Evolutionary conservation across 352 stramenopile genomes (phyloP).

Genomic region (Peronospora belbahrii): DNA sequence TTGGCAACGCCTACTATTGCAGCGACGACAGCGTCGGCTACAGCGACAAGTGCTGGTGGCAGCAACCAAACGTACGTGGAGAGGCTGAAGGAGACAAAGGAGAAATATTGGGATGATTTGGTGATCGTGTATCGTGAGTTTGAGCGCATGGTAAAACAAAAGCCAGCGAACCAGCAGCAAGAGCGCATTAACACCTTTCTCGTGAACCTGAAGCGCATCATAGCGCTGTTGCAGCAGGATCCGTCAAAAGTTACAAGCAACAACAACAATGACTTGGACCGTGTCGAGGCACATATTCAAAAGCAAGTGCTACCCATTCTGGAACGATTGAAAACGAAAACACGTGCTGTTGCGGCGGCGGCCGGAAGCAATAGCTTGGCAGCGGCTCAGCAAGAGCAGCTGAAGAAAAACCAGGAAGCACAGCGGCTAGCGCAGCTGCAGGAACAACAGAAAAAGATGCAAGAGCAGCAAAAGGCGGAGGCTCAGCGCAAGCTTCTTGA

Average conservation of each 20-base stretch:
- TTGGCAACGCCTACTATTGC: conserved; percentile 5
- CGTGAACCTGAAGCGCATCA: conserved; percentile 73
- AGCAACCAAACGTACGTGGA: conserved; percentile 55
- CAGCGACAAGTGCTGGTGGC: conserved; percentile 16
- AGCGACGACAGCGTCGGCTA: conserved; percentile 12
- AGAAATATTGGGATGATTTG: conserved; percentile 79
- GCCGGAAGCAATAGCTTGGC: conserved; percentile 14
- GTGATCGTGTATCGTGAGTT: conserved; percentile 82
- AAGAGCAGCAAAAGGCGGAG: conserved; percentile 56
- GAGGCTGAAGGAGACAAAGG: conserved; percentile 62
- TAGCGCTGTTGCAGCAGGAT: conserved; percentile 72
- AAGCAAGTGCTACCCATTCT: conserved; percentile 79
- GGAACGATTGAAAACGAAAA: conserved; percentile 69
- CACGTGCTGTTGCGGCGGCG: conserved; percentile 20
- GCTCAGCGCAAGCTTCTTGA: conserved; percentile 57
- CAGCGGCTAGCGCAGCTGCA: conserved; percentile 46
- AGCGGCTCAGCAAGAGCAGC: conserved; percentile 35
- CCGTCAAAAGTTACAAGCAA: conserved; percentile 66
- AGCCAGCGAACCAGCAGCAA: conserved; percentile 66
- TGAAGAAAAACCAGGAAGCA: conserved; percentile 64
- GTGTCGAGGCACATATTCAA: conserved; percentile 75
- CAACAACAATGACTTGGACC: conserved; percentile 73
- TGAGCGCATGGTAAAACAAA: conserved; percentile 80
- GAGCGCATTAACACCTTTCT: conserved; percentile 80
- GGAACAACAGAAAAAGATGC: conserved; percentile 64